Base-by-base conservation (phyloP, 805 yeast species). In the Debaryomyces castellii region DNA sequence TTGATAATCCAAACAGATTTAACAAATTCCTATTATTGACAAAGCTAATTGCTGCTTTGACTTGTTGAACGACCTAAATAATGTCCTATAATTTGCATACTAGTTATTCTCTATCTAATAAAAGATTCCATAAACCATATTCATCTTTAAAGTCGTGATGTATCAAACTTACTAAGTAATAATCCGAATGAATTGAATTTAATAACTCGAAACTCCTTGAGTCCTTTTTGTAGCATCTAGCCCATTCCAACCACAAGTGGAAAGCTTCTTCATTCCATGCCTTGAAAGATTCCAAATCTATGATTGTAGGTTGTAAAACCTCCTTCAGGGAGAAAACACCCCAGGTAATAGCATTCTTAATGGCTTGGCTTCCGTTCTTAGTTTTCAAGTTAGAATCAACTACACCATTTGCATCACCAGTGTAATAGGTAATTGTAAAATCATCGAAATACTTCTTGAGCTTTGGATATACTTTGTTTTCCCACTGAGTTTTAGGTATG, bases 221-320 rank as follows among this genome's bases (percentile, higher is more conserved):
- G 62, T 66, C 67, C 71, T 75, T 69, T 52, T 82, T 78, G 62
- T 90, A 94, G 45, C 94, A 73, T 51, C 85, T 76, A 40, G 86
- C 87, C 99, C 99, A 94, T 63, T 91, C 96, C 34, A 74, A 67
- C 94, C 97, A 88, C 49, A 94, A 86, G 46, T 81, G 77, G 66
- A 89, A 94, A 0, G 96, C 96, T 64, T 94, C 99, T 58, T 91
- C 97, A 54, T 85, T 81, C 99, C 99, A 94, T 0, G 97, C 97
- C 53, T 80, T 80, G 71, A 94, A 92, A 1, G 97, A 89, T 55
- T 90, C 96, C 54, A 82, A 87, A 60, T 91, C 97, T 46, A 94
- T 83, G 50, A 91, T 85, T 0, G 99, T 94, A 0, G 97, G 87
- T 64, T 91, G 97, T 30, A 89, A 80, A 30, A 90, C 84, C 60